Conservation (phyloP, 495 filamentous ascomycete genomes). For the Usnea hakonensis region DNA sequence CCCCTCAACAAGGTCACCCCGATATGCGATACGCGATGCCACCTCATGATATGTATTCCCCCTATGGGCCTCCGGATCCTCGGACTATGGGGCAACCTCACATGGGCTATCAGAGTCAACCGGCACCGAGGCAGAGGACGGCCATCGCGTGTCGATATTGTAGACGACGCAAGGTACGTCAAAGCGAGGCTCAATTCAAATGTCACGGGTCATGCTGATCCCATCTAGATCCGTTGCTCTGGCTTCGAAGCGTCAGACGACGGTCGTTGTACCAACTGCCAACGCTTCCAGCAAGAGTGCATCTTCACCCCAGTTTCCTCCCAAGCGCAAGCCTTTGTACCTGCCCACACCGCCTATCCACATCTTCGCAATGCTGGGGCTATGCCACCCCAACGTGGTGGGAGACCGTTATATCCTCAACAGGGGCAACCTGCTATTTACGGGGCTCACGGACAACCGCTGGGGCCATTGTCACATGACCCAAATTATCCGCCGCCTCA, state of each 20-base stretch:
- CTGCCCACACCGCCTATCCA: constrained; percentile 65
- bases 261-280: constrained; percentile 72
- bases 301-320: constrained; percentile 80
- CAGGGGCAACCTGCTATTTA: constrained; percentile 45
- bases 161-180: constrained; percentile 66
- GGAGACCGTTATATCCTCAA: constrained; percentile 33
- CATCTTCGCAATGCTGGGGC: constrained; percentile 46
- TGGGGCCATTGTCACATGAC: constrained; percentile 46
- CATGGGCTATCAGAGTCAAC: constrained; percentile 54
- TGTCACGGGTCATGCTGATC: constrained; percentile 17
- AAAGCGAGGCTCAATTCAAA: not conserved
- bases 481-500: constrained; percentile 41
- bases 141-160: constrained; percentile 84
- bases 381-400: constrained; percentile 33
- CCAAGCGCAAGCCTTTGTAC: constrained; percentile 77
- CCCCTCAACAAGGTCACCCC: constrained; percentile 25
- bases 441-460: constrained; percentile 70
- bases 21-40: constrained; percentile 37
- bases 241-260: constrained; percentile 72
- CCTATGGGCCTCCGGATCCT: constrained; percentile 36
- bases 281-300: constrained; percentile 76
- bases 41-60: constrained; percentile 39
- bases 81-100: constrained; percentile 30
- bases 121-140: constrained; percentile 69
- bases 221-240: constrained; percentile 67